Evolutionary conservation across 306 rosid species (phyloP).

Genomic region (Lupinus albus): DNA sequence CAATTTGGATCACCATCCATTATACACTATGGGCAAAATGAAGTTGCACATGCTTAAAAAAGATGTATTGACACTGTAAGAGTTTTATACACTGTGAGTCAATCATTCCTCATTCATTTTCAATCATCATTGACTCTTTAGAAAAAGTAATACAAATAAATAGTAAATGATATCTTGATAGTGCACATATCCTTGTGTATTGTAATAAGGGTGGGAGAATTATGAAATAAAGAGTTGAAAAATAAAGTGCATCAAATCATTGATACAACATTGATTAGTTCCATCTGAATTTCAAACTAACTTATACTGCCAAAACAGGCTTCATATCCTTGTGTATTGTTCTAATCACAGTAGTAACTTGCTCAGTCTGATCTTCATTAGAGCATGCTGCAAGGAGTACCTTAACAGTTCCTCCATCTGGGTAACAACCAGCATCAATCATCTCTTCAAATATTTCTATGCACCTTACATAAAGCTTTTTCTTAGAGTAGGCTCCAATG

Average conservation of each 20-base stretch:
- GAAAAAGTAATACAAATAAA: no score
- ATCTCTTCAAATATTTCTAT: slow-evolving; percentile 85
- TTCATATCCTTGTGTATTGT: slow-evolving; percentile 73
- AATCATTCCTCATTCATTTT: no score
- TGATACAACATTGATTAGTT: not conserved
- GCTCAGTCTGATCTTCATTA: slow-evolving; percentile 71
- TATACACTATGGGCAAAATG: not conserved
- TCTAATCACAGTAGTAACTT: slow-evolving; percentile 77
- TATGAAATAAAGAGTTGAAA: not conserved
- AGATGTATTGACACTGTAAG: no score
- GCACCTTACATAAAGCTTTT: slow-evolving; percentile 77
- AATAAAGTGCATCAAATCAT: not conserved
- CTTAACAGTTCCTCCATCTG: slow-evolving; percentile 89
- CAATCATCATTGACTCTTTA: no score
- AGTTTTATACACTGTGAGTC: no score
- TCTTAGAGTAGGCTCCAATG: slow-evolving; percentile 84
- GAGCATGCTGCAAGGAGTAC: slow-evolving; percentile 83
- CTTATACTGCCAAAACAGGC: slow-evolving; percentile 56
- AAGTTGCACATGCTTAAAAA: no score
- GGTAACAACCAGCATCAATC: slow-evolving; percentile 91
- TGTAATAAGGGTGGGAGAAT: no score
- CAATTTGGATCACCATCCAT: slow-evolving; percentile 5
- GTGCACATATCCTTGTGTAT: not conserved
- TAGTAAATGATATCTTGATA: no score
- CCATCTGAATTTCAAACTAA: not conserved